Evolutionary conservation across 345 rosid species (phyloP).

Genomic region (Populus deltoides): DNA sequence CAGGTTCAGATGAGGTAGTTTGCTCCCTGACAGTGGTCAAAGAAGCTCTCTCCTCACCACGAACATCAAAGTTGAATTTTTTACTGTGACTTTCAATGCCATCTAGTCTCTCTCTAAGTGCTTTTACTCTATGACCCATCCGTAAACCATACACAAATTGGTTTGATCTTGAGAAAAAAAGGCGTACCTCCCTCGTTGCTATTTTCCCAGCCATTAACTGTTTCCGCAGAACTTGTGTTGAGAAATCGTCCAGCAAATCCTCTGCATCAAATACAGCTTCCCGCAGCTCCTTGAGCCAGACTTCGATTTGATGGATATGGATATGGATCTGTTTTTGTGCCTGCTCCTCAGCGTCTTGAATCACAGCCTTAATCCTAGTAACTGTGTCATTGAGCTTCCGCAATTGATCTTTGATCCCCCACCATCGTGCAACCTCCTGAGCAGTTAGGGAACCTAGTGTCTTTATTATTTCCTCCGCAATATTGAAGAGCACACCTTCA

Average conservation of each 20-base stretch:
- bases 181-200: background rate
- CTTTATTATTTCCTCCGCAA: conserved; percentile 4
- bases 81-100: conserved; percentile 4
- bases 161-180: conserved; percentile 1
- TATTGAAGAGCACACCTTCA: conserved; percentile 5
- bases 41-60: background rate
- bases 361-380: conserved; percentile 5
- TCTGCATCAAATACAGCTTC: conserved; percentile 31
- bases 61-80: background rate
- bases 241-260: conserved; percentile 33
- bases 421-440: background rate
- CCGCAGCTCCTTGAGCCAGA: conserved; percentile 26
- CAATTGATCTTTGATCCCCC: background rate
- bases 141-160: background rate
- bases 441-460: background rate
- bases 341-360: conserved; percentile 6
- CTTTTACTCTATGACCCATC: too few relatives aligned
- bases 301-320: too few relatives aligned
- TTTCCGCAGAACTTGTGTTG: conserved; percentile 1
- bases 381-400: background rate
- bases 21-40: background rate
- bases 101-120: conserved; percentile 19
- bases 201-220: background rate
- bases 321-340: background rate
- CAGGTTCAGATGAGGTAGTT: background rate